Base-by-base conservation (phyloP, 805 yeast genomes). In the Hanseniaspora valbyensis region DNA sequence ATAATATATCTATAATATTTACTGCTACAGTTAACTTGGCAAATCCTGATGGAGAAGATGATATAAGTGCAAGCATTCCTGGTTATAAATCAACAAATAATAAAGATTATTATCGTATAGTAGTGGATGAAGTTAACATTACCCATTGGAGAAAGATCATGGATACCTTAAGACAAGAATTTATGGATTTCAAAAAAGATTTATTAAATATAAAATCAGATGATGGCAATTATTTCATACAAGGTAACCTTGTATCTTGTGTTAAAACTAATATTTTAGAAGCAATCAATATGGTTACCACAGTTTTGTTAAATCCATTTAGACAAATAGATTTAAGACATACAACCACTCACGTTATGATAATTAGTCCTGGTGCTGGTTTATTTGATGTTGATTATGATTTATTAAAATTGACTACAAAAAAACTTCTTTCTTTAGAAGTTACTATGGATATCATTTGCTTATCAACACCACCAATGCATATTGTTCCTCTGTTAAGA, bases 281-380 rank as follows among this genome's bases (percentile, higher is more conserved):
- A 60, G 87, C 96, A 0, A 75, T 94, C 44, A 86, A 86, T 58
- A 68, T 90, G 57, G 94, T 95, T 0, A 74, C 92, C 24, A 79
- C 89, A 8, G 68, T 87, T 43, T 77, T 84, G 1, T 76, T 81
- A 10, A 84, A 85, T 59, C 80, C 87, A 50, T 84, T 88, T 61
- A 71, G 79, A 46, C 92, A 86, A 59, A 80, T 94, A 0, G 96
- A 90, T 62, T 69, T 92, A 45, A 75, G 92, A 53, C 92, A 89
- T 54, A 85, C 96, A 1, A 79, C 90, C n/a, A 80, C 80, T n/a
- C 96, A 92, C 65, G 83, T 87, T 43, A 77, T 89, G 51, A 70
- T 92, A 8, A 76, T 89, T 2, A 81, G 95, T 4, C 95, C 98
- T 0, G 96, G 97, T 2, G 78, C 95, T 0, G 98, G 98, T 1